Conservation (phyloP, 2,329 filamentous ascomycete species). For the Penicillium sp. region DNA sequence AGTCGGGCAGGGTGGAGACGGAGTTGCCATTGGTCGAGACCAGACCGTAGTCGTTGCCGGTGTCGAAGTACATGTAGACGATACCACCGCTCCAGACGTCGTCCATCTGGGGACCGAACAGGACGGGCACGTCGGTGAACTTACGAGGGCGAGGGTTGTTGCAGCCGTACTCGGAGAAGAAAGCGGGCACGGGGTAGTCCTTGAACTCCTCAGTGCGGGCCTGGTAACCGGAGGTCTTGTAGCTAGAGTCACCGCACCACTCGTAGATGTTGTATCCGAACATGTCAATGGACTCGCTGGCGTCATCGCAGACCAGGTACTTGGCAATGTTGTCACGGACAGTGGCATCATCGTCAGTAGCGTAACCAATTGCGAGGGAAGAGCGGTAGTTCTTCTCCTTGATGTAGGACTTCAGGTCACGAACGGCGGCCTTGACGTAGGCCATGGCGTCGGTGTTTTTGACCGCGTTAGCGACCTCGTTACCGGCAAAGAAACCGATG, state of each 20-base stretch:
- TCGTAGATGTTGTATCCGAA: constrained; percentile 99
- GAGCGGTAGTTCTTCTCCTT: constrained; percentile 66
- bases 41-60: constrained; percentile 73
- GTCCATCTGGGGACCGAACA: constrained; percentile 79
- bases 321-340: constrained; percentile 78
- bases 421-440: constrained; percentile 92
- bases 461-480: constrained; percentile 82
- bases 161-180: constrained; percentile 99
- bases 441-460: constrained; percentile 84
- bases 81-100: constrained; percentile 90
- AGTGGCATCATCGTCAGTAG: constrained; percentile 83
- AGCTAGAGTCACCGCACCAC: constrained; percentile 87
- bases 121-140: constrained; percentile 78
- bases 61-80: constrained; percentile 98
- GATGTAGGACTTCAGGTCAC: constrained; percentile 91
- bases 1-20: constrained; percentile 69
- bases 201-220: constrained; percentile 80
- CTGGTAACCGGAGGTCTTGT: constrained; percentile 71
- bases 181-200: constrained; percentile 86
- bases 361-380: constrained; percentile 84
- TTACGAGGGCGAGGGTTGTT: constrained; percentile 67
- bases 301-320: constrained; percentile 86
- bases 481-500: constrained; percentile 95
- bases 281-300: constrained; percentile 74
- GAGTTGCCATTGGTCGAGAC: constrained; percentile 60